Evolutionary conservation across 495 filamentous ascomycete species (phyloP), one percentile per base, ranked within the genome.

Genomic region (Amorphotheca resinae): DNA sequence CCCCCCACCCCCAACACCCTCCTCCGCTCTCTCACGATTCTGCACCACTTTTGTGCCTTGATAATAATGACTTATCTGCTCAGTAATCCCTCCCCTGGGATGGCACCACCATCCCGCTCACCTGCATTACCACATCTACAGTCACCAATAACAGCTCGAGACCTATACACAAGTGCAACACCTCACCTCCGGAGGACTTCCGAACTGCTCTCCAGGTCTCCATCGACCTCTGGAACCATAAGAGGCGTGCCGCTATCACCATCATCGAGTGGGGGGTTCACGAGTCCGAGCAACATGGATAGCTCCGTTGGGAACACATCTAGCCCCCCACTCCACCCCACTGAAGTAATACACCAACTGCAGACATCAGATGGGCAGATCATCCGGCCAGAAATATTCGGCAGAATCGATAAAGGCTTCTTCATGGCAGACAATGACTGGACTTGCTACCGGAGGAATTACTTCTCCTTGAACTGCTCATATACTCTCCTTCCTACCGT

Each of bases 371-470:
- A 82, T 40, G 72, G 76, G 4, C 62, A 65, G 4, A 48, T 53
- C 9, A 70, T 94, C 41, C 79, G 74, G 44, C 73, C 83, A 4
- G 82, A 87, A 20, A 84, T 96, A 48, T 70, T 80, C 39, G 86
- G 84, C 4, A 80, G 82, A 51, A 88, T 95, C 44, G 87, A 93
- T 55, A 93, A 94, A 55, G 88, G 88, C 1, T 93, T 94, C 65
- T 95, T 95, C 59, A 68, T 79, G 31, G 73, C 73, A 2, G 89
- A 95, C 43, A 69, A 74, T 11, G 84, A 91, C 46, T 96, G 89
- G 89, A 96, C 89, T 0, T 96, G 89, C 62, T 96, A 96, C 56
- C 71, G 89, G 38, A 72, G 89, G 30, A 96, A 96, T 60, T 96
- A 96, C 60, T 93, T 96, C 58, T 80, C 85, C 1, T 82, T 94